Evolutionary conservation across 768 basidiomycete species (phyloP), one percentile per base, ranked within the genome.

Genomic region (Hygrophoropsis aurantiaca): DNA sequence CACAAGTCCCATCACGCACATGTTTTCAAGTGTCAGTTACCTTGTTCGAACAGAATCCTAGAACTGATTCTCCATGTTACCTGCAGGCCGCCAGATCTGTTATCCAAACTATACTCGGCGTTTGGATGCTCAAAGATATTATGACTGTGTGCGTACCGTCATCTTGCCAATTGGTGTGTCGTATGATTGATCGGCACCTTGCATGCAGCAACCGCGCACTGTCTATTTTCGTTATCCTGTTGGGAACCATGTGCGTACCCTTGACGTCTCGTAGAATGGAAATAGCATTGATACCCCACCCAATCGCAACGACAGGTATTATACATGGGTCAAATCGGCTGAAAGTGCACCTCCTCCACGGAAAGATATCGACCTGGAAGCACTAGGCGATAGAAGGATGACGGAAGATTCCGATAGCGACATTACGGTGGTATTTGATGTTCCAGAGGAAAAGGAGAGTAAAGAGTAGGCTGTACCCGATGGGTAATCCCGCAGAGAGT

Each of bases 1-100:
- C 41, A 90, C 88, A 13, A 86, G 84, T 47, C 89, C 89, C 4
- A 77, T 92, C 44, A 90, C 87, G 2, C 90, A 90, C 62, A 91
- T 90, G 87, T 87, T 91, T 67, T 84, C 83, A 13, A 85, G 78
- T 53, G 86, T 87, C 56, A 61, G 83, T 74, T 10, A 41, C 24
- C n/a, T 32, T 54, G 38, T 48, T 39, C 44, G 19, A 34, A 33
- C 42, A 13, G 27, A 13, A 13, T 30, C 27, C 13, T 30, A 35
- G 26, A 40, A 48, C 11, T 18, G n/a, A 8, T 52, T 35, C 45
- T 34, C 44, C 37, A 40, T 47, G 36, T 16, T 50, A 46, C 30
- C 23, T 42, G 39, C 52, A 87, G 89, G 86, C 90, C 23, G 86
- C 85, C 7, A 77, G 87, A 47, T 88, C 88, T 6, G 91, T 92